phyloP scores from a whole-genome alignment of 1,139 yeast species.

The Geotrichum phurueaensis region DNA sequence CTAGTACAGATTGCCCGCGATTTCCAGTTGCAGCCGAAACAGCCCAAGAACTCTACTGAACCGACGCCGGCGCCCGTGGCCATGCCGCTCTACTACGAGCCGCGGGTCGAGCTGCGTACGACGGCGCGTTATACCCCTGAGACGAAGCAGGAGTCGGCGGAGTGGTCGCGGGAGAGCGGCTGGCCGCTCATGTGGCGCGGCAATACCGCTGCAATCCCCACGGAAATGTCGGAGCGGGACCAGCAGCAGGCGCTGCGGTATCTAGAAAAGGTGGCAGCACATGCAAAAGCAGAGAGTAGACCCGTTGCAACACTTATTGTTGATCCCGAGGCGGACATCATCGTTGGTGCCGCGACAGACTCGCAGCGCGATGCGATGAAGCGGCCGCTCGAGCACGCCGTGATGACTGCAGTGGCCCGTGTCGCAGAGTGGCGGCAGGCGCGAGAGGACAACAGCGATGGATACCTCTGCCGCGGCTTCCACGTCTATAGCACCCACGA shows the following conservation, averaged over 20 bases:
- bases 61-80: conserved; percentile 3
- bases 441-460: conserved; percentile 14
- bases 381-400: conserved; percentile 62
- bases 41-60: conserved; percentile 18
- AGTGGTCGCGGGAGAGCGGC: conserved; percentile 54
- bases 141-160: conserved; percentile 54
- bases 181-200: conserved; percentile 98
- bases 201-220: conserved; percentile 71
- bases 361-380: conserved; percentile 31
- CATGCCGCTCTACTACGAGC: conserved; percentile 25
- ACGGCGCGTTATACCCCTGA: conserved; percentile 54
- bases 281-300: neutral
- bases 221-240: conserved; percentile 50
- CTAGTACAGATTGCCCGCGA: conserved; percentile 6
- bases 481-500: conserved; percentile 88
- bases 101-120: conserved; percentile 28
- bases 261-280: conserved; percentile 34
- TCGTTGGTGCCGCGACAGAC: conserved; percentile 40
- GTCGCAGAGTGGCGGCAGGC: conserved; percentile 33
- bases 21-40: conserved; percentile 16
- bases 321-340: conserved; percentile 40
- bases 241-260: conserved; percentile 41
- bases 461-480: conserved; percentile 68
- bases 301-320: conserved; percentile 43
- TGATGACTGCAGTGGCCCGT: conserved; percentile 59